These are phyloP conservation scores for Boletus subparvulus DNA, from an alignment of 768 basidiomycete genomes.

Conservation along the genomic window DNA sequence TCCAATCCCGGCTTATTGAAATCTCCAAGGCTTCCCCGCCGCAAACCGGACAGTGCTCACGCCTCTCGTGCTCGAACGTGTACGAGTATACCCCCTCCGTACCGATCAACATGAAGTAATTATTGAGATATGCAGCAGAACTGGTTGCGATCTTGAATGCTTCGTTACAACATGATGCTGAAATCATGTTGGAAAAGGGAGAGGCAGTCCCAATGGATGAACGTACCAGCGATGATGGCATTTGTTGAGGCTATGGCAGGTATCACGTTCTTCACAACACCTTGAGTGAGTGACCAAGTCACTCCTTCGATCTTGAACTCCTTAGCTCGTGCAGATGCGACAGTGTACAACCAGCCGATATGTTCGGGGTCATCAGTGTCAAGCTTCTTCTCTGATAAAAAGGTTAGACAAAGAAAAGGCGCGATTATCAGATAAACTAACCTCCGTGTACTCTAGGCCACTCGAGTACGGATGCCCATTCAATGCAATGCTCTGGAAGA, in stretches of 20 bases:
- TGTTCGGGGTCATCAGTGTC: slow-evolving; percentile 98
- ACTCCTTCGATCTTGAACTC: slow-evolving; percentile 98
- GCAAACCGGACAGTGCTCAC: slow-evolving; percentile 94
- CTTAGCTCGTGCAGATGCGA: slow-evolving; percentile 79
- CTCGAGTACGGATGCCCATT: slow-evolving; percentile 98
- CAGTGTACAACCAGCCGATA: slow-evolving; percentile 87
- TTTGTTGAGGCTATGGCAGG: slow-evolving; percentile 99
- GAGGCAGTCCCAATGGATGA: neutral
- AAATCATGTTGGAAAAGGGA: slow-evolving; percentile 2
- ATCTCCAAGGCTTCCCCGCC: slow-evolving; percentile 87
- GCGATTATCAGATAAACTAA: slow-evolving; percentile 30
- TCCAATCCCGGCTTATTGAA: slow-evolving; percentile 65
- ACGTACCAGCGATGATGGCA: slow-evolving; percentile 90
- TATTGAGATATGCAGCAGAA: slow-evolving; percentile 91
- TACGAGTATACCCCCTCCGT: slow-evolving; percentile 96
- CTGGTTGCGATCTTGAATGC: slow-evolving; percentile 98
- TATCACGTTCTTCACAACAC: slow-evolving; percentile 99
- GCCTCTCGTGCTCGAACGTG: slow-evolving; percentile 94
- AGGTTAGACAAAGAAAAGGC: neutral
- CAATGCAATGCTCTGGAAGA: slow-evolving; percentile 97
- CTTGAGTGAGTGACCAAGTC: slow-evolving; percentile 96
- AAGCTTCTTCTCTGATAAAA: slow-evolving; percentile 73
- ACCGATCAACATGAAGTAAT: slow-evolving; percentile 98
- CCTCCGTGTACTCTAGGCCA: slow-evolving; percentile 95
- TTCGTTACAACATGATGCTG: slow-evolving; percentile 97